Percentiles rank a stretch among this genome's conserved stretches.
Evolutionary conservation across 805 yeast genomes (phyloP).

Genomic region (Candida maesae): DNA sequence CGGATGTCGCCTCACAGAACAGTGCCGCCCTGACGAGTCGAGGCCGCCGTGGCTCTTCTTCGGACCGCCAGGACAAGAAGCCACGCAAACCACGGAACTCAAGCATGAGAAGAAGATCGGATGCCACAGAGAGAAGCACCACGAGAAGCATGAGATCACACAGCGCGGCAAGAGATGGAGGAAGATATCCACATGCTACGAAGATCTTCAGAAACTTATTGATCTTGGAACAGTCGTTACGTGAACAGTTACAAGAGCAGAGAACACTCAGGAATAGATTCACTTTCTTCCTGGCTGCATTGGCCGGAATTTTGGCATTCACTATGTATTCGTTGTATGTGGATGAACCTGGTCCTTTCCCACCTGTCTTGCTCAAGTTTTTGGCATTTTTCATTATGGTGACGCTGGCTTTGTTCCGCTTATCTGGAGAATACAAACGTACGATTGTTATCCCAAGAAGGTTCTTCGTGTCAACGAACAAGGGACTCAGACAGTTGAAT

Average conservation of each 20-base stretch:
- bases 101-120: constrained; percentile 24
- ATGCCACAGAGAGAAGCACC: constrained; percentile 25
- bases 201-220: constrained; percentile 78
- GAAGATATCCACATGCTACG: constrained; percentile 48
- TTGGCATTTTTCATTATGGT: constrained; percentile 57
- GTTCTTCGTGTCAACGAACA: constrained; percentile 79
- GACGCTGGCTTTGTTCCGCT: constrained; percentile 70
- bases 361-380: constrained; percentile 42
- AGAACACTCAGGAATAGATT: constrained; percentile 51
- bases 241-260: constrained; percentile 78
- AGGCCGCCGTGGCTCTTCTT: neutral
- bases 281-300: constrained; percentile 36
- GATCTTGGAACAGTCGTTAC: constrained; percentile 78
- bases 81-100: constrained; percentile 6
- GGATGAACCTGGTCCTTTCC: constrained; percentile 35
- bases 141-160: constrained; percentile 21
- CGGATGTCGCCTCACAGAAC: constrained; percentile 27
- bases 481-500: constrained; percentile 82
- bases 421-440: constrained; percentile 86
- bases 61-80: constrained; percentile 1
- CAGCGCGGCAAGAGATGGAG: constrained; percentile 22
- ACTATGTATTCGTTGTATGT: constrained; percentile 36
- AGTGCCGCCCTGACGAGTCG: constrained; percentile 12
- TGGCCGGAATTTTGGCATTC: constrained; percentile 38
- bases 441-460: constrained; percentile 79